Conservation (phyloP, 768 basidiomycete genomes). For the Psilocybe azurescens region DNA sequence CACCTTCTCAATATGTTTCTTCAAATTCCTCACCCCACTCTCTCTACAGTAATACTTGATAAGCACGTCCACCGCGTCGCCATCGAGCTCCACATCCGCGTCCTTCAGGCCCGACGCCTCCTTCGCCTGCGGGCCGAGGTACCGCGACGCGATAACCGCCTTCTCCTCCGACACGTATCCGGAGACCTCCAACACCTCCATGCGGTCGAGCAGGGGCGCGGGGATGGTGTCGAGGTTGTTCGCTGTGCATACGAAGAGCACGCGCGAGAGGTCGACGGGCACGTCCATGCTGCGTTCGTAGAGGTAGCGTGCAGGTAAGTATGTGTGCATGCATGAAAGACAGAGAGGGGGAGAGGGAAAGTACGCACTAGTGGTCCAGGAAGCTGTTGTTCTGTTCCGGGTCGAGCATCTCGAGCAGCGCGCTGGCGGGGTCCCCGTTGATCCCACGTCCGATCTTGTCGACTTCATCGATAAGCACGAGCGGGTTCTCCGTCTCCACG, state of each 20-base stretch:
- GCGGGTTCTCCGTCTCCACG: conserved; percentile 91
- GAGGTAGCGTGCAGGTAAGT: neutral
- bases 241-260: conserved; percentile 97
- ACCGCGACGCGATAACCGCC: conserved; percentile 82
- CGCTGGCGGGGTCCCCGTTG: conserved; percentile 93
- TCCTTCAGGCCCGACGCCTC: conserved; percentile 86
- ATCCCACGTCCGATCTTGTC: conserved; percentile 94
- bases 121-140: conserved; percentile 92
- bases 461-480: conserved; percentile 94
- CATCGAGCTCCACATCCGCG: conserved; percentile 82
- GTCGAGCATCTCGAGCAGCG: conserved; percentile 91
- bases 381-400: conserved; percentile 96
- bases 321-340: conserved; percentile 1
- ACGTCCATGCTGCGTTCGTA: conserved; percentile 80
- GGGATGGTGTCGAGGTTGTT: conserved; percentile 95
- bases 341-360: neutral
- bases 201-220: conserved; percentile 90
- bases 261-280: conserved; percentile 93
- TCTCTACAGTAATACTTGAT: conserved; percentile 98
- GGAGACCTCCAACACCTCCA: conserved; percentile 95
- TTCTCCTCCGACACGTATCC: conserved; percentile 97
- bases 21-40: conserved; percentile 94
- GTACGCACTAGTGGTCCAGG: conserved; percentile 91
- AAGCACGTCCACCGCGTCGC: conserved; percentile 79
- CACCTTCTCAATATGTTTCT: conserved; percentile 99